Evolutionary conservation across 805 yeast species (phyloP), one percentile per base, ranked within the genome.

Genomic region (Nematodospora valgi): DNA sequence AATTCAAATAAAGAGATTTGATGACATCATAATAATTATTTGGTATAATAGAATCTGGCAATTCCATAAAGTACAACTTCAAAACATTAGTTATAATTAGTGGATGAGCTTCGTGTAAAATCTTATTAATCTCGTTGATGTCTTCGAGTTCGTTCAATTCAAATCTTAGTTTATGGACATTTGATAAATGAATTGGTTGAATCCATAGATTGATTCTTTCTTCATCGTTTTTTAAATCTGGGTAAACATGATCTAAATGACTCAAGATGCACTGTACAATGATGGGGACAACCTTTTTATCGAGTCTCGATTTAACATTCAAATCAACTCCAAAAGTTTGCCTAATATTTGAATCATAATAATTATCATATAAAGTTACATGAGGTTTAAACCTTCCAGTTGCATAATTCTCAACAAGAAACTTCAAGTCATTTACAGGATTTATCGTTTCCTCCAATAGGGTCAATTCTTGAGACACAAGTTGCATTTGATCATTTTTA

Each of bases 261-360:
- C 76, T 72, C 32, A 86, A 61, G 24, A 81, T 72, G 2, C 81
- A 64, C 20, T 84, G 78, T 0, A 86, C 68, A 9, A 86, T 56
- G 6, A 73, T 43, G 2, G 95, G 95, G 9, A 86, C 93, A 3
- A 76, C 76, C 45, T 77, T 81, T 42, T 76, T 71, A 49, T 86
- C 95, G 34, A 78, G 68, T 27, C 89, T 69, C 34, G 88, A 76
- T 35, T 86, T 74, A 16, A 80, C 73, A 37, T 79, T 83, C 31
- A 86, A 58, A 43, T 81, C 89, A 30, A 84, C 82, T 9, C 96
- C 96, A 61, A 86, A 86, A 6, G 81, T 80, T 54, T 84, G 91
- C 31, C 57, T 62, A 29, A 79, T 72, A 30, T 78, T 76, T 5
- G 85, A 73, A 43, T 80, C 77, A 56, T 84, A 84, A 60, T 86